phyloP scores from a whole-genome alignment of 164 flowering plant species.

The Saururus chinensis region DNA sequence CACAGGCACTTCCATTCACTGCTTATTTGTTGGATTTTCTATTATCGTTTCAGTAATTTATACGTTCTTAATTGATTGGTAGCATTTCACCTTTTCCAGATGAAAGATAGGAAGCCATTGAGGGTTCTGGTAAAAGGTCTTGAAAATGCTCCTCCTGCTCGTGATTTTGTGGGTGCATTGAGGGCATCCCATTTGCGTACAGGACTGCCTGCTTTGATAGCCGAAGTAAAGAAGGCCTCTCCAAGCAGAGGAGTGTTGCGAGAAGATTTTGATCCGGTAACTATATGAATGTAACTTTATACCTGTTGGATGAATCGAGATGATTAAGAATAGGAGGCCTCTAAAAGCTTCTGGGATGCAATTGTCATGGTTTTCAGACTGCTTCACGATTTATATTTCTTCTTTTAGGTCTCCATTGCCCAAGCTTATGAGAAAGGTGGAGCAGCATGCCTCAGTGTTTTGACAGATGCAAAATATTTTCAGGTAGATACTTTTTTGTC shows the following conservation, averaged over 20 bases:
- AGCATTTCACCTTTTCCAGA: slow-evolving; percentile 19
- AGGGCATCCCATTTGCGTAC: slow-evolving; percentile 56
- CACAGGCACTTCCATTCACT: slow-evolving; percentile 24
- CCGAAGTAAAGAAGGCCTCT: slow-evolving; percentile 99
- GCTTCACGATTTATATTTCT: too few relatives aligned
- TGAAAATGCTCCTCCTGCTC: slow-evolving; percentile 53
- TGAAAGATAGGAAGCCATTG: slow-evolving; percentile 57
- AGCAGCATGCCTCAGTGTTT: slow-evolving; percentile 96
- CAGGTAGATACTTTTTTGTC: slow-evolving; percentile 32
- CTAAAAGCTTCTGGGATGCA: too few relatives aligned
- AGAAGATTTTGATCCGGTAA: slow-evolving; percentile 91
- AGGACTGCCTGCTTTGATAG: slow-evolving; percentile 83
- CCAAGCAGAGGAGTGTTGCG: slow-evolving; percentile 90
- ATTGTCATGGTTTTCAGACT: background rate
- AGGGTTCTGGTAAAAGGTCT: slow-evolving; percentile 31
- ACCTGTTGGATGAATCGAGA: too few relatives aligned
- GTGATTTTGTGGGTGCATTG: slow-evolving; percentile 85
- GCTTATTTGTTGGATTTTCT: background rate
- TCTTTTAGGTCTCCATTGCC: slow-evolving; percentile 72
- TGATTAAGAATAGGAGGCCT: too few relatives aligned
- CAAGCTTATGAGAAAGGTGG: slow-evolving; percentile 94
- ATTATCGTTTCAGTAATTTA: background rate
- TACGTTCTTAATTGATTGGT: too few relatives aligned
- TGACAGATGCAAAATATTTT: slow-evolving; percentile 88
- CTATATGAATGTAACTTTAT: background rate